Evolutionary conservation across 2,329 filamentous ascomycete species (phyloP).

Genomic region (Sclerotinia subarctica): DNA sequence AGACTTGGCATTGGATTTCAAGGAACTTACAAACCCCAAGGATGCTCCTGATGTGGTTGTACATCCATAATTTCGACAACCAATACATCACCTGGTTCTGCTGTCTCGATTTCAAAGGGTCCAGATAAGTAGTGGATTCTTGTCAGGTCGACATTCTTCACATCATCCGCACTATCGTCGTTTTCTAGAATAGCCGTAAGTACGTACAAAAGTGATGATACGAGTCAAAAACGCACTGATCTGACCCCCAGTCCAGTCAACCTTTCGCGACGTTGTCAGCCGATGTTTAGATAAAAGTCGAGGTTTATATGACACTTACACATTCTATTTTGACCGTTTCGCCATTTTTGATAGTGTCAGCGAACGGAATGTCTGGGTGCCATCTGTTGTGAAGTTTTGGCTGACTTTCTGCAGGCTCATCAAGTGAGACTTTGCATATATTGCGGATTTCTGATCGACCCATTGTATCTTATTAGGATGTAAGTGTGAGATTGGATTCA

Average conservation of each 20-base stretch:
- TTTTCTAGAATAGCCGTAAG: constrained; percentile 49
- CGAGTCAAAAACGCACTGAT: constrained; percentile 58
- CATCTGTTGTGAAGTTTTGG: constrained; percentile 77
- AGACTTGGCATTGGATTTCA: background rate
- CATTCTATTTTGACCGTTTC: constrained; percentile 95
- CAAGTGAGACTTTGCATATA: constrained; percentile 68
- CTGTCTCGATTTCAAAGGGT: constrained; percentile 81
- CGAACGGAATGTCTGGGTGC: constrained; percentile 84
- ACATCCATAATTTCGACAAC: constrained; percentile 91
- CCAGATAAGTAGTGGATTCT: constrained; percentile 84
- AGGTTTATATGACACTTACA: constrained; percentile 36
- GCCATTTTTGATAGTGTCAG: constrained; percentile 70
- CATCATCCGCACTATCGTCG: constrained; percentile 84
- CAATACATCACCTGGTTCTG: constrained; percentile 74
- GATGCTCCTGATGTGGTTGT: constrained; percentile 78
- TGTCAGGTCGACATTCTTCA: constrained; percentile 80
- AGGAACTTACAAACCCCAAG: constrained; percentile 87
- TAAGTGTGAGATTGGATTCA: background rate
- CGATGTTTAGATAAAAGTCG: constrained; percentile 7
- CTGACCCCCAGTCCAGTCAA: constrained; percentile 65
- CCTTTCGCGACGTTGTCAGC: constrained; percentile 23
- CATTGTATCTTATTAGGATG: constrained; percentile 39
- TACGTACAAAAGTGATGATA: background rate
- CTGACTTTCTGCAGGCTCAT: constrained; percentile 69
- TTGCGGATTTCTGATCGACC: constrained; percentile 60